Base-by-base conservation (phyloP, 306 rosid genomes). In the Malus asiatica region DNA sequence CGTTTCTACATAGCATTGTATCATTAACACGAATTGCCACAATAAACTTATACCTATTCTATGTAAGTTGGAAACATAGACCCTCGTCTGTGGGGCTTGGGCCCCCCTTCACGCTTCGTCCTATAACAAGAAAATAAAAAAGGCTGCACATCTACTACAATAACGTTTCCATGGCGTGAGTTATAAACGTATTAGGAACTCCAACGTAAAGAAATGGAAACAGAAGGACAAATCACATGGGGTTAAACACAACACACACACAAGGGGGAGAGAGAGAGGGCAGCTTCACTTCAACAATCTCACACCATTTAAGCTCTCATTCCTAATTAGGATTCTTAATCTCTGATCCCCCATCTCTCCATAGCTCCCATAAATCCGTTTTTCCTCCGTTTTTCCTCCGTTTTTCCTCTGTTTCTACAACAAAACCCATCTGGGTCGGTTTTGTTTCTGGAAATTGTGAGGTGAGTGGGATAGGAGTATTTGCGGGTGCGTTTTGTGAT, bases 111-210 rank as follows among this genome's bases (percentile, higher is more conserved):
- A 5, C 8, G 20, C 55, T 51, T 16, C 3, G 55, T 3, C 55
- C 20, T 51, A 51, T 51, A 51, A 15, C 20, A 48, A 15, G 55
- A 48, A 48, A 48, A 48, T 18, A 6, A 48, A 48, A 48, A 15
- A 51, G 1, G 20, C 18, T 51, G 16, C 20, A 51, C 18, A 16
- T 48, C 20, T 15, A 48, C 6, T 14, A 48, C 44, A 6, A 15
- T 57, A 72, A 48, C 67, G 72, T 80, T 78, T 68, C 82, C 83
- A 75, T 69, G 84, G 86, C 85, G 77, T 84, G 82, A 52, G 61
- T 71, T 61, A 44, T 48, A 22, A 22, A 73, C 79, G 78, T 72
- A 15, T 16, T 38, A 16, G 73, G 53, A 68, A 67, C 40, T 29
- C 29, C 30, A 76, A 67, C 33, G 30, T 11, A 40, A 67, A 33